Evolutionary conservation across 148 eudicot genomes (phyloP).

Genomic region (Heliosperma pusillum): DNA sequence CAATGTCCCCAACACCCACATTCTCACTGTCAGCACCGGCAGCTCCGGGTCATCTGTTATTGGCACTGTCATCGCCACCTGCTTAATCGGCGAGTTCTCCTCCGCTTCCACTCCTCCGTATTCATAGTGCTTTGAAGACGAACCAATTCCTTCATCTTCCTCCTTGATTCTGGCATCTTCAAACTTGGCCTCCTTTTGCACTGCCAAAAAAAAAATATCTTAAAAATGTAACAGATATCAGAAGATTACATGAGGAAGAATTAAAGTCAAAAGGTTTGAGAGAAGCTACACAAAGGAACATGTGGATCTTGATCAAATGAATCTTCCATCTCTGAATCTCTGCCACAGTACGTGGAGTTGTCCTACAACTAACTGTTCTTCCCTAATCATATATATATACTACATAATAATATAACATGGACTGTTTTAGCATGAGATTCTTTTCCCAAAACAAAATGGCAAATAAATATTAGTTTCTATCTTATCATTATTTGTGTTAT

Average conservation of each 20-base stretch:
- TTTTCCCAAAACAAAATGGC: too few relatives aligned
- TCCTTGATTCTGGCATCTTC: background rate
- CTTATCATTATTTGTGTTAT: too few relatives aligned
- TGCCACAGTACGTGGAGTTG: background rate
- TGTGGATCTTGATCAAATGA: background rate
- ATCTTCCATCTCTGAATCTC: constrained; percentile 7
- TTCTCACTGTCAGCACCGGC: constrained; percentile 85
- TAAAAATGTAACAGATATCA: background rate
- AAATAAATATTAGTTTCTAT: too few relatives aligned
- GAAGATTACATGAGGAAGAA: too few relatives aligned
- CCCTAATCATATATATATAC: too few relatives aligned
- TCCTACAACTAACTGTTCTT: background rate
- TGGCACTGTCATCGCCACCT: constrained; percentile 86
- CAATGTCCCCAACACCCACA: constrained; percentile 79
- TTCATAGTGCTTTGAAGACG: background rate
- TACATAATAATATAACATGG: too few relatives aligned
- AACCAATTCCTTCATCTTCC: background rate
- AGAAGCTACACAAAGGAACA: background rate
- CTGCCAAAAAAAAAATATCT: constrained; percentile 12
- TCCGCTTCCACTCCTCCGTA: constrained; percentile 20
- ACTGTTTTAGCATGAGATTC: background rate
- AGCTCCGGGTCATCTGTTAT: constrained; percentile 64
- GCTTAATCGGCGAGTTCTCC: constrained; percentile 75
- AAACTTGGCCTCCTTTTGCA: background rate
- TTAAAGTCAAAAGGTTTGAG: background rate